Evolutionary conservation across 768 basidiomycete genomes (phyloP).

Genomic region (Terana coerulea): DNA sequence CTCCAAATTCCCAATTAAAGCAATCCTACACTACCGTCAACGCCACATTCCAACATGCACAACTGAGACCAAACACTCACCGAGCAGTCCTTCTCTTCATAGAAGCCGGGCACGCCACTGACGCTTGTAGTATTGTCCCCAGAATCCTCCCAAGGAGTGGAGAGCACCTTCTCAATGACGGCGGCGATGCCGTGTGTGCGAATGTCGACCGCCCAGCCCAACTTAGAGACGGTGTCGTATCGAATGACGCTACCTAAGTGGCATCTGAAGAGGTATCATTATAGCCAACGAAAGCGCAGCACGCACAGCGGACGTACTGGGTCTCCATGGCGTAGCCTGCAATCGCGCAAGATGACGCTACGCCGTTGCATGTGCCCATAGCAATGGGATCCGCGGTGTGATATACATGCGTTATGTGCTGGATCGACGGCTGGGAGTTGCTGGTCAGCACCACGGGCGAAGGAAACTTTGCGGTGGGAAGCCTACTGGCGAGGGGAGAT

Average conservation of each 20-base stretch:
- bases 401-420: conserved; percentile 84
- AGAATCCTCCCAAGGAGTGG: conserved; percentile 43
- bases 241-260: conserved; percentile 80
- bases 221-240: conserved; percentile 82
- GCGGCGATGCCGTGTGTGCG: conserved; percentile 69
- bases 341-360: conserved; percentile 72
- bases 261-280: conserved; percentile 44
- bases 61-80: conserved; percentile 36
- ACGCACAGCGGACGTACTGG: conserved; percentile 29
- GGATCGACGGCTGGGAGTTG: conserved; percentile 51
- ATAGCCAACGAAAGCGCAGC: conserved; percentile 5
- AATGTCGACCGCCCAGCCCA: conserved; percentile 76
- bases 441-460: conserved; percentile 2
- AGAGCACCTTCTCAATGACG: conserved; percentile 63
- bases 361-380: conserved; percentile 78
- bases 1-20: too few species aligned
- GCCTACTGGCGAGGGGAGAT: conserved; percentile 81
- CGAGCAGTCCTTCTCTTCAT: conserved; percentile 60
- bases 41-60: too few species aligned
- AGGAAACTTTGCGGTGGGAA: neutral
- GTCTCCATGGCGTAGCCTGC: conserved; percentile 87
- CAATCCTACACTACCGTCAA: too few species aligned
- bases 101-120: conserved; percentile 43
- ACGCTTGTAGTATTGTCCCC: too few species aligned
- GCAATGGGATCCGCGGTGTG: conserved; percentile 94